phyloP scores from a whole-genome alignment of 2,329 filamentous ascomycete species.

The Fusarium burgessii region DNA sequence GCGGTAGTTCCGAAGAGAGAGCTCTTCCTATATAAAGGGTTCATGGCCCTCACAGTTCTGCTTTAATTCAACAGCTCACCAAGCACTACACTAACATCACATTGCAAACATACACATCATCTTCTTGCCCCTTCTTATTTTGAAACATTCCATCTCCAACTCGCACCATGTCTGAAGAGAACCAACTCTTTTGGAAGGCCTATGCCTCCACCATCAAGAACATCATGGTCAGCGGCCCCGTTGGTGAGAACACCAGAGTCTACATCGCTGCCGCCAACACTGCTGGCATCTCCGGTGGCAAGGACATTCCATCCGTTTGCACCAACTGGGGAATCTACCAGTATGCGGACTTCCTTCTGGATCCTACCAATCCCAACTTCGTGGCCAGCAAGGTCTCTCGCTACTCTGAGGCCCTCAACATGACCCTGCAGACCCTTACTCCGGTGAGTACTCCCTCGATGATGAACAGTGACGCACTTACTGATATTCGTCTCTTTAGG shows the following conservation, averaged over 20 bases:
- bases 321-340: neutral
- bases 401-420: neutral
- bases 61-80: neutral
- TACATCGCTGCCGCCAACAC: neutral
- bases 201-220: neutral
- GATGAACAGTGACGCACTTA: rapidly evolving
- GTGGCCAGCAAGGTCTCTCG: neutral
- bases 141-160: too few relatives aligned
- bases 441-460: neutral
- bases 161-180: neutral
- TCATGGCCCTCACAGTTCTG: rapidly evolving
- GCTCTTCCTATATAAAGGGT: neutral
- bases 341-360: neutral
- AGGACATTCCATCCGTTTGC: neutral
- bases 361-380: neutral
- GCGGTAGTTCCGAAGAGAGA: rapidly evolving
- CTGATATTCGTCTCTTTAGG: rapidly evolving
- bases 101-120: neutral
- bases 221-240: neutral
- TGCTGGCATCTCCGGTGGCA: neutral
- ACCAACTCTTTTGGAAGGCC: neutral
- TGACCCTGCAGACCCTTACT: neutral
- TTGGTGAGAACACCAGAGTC: neutral
- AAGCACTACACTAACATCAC: neutral
- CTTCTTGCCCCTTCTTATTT: neutral